These are phyloP conservation scores for Glycine latifolia DNA, from an alignment of 306 rosid species.

Conservation along the genomic window DNA sequence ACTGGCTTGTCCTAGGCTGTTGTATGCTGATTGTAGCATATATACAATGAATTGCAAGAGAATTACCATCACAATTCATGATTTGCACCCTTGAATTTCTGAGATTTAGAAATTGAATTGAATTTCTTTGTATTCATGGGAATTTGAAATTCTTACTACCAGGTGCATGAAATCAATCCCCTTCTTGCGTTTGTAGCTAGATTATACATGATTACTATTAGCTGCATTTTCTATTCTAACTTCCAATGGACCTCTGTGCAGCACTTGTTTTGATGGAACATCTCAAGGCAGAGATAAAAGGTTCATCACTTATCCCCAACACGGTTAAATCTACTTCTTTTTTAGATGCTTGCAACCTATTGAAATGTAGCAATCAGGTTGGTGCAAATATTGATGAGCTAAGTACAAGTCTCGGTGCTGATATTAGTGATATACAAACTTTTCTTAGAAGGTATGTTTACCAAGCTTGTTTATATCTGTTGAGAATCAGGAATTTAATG, in stretches of 20 bases:
- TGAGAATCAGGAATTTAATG: too few relatives aligned
- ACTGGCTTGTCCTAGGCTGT: too few relatives aligned
- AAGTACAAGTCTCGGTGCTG: constrained; percentile 54
- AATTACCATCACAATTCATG: not conserved
- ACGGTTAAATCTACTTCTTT: constrained; percentile 43
- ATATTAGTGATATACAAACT: constrained; percentile 25
- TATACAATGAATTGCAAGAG: not conserved
- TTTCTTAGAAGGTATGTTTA: constrained; percentile 34
- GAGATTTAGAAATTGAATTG: constrained; percentile 6
- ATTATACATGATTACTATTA: not conserved
- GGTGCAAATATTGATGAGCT: constrained; percentile 59
- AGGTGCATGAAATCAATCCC: constrained; percentile 15
- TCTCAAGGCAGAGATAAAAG: constrained; percentile 60
- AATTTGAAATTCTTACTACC: constrained; percentile 9
- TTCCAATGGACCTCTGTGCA: constrained; percentile 40
- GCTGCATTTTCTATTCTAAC: constrained; percentile 32
- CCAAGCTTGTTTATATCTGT: not conserved
- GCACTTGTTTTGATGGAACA: constrained; percentile 73
- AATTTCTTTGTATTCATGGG: not conserved
- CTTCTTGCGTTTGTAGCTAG: not conserved
- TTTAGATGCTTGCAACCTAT: constrained; percentile 62
- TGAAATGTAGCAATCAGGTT: constrained; percentile 52
- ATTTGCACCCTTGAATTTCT: not conserved
- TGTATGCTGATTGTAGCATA: not conserved
- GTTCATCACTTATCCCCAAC: constrained; percentile 48